These are phyloP conservation scores for Fusarium sp. DNA, from an alignment of 2,329 filamentous ascomycete species.

Conservation along the genomic window DNA sequence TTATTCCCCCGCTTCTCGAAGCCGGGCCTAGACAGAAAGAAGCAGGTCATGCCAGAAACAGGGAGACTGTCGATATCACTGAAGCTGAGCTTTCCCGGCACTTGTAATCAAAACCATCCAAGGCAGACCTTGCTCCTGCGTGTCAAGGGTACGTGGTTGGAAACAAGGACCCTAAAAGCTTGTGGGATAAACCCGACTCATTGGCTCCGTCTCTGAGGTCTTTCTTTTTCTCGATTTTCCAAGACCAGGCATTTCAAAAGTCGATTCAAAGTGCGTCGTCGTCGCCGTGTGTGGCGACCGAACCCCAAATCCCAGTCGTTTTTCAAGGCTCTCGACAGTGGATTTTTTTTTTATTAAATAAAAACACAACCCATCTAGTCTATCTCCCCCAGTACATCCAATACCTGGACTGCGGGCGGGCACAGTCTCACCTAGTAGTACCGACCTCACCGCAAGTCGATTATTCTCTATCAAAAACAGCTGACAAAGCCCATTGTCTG, in stretches of 20 bases:
- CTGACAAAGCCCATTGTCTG: conserved; percentile 23
- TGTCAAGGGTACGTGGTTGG: conserved; percentile 3
- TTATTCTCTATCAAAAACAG: conserved; percentile 25
- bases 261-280: background rate
- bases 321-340: background rate
- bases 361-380: no score
- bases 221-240: conserved; percentile 10
- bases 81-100: conserved; percentile 14
- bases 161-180: conserved; percentile 29
- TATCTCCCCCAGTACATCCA: no score
- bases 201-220: conserved; percentile 3
- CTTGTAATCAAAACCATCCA: conserved; percentile 24
- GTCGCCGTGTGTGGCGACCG: conserved; percentile 29
- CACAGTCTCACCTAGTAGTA: background rate
- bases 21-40: conserved; percentile 30
- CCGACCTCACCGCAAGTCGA: conserved; percentile 37
- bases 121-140: conserved; percentile 11
- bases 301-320: conserved; percentile 7
- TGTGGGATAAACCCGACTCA: conserved; percentile 14
- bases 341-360: no score
- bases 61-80: background rate
- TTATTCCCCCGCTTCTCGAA: conserved; percentile 39
- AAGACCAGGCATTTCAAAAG: background rate
- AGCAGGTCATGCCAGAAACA: conserved; percentile 14
- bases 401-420: conserved; percentile 2